Evolutionary conservation across 202 grass and related monocot genomes (phyloP).

Genomic region (Bolboschoenoplectus hybrid): DNA sequence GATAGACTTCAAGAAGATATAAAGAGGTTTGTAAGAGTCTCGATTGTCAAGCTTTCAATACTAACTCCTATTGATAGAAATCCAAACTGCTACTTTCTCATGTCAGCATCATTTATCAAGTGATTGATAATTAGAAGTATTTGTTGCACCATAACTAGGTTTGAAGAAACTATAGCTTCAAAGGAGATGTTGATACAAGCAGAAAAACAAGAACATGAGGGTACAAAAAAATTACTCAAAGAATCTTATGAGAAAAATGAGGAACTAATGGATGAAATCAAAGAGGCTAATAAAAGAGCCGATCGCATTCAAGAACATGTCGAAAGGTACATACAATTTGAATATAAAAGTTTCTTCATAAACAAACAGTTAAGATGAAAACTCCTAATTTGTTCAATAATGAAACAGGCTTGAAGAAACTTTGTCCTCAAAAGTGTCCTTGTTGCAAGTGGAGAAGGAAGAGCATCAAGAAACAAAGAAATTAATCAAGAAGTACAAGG

Average conservation of each 20-base stretch:
- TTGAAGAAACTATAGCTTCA: constrained; percentile 65
- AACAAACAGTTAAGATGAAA: constrained; percentile 32
- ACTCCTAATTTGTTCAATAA: constrained; percentile 42
- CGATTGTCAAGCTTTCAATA: constrained; percentile 17
- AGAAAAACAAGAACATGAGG: constrained; percentile 58
- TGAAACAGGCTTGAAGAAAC: constrained; percentile 64
- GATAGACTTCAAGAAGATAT: constrained; percentile 60
- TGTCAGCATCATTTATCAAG: constrained; percentile 32
- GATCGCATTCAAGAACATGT: constrained; percentile 55
- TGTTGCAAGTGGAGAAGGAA: constrained; percentile 60
- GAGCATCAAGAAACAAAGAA: constrained; percentile 56
- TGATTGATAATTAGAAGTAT: constrained; percentile 39
- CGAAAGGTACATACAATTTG: constrained; percentile 46
- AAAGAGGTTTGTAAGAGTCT: constrained; percentile 53
- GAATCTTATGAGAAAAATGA: constrained; percentile 63
- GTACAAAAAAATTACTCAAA: constrained; percentile 57
- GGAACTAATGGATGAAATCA: constrained; percentile 54
- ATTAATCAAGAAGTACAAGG: constrained; percentile 44
- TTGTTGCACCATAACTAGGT: constrained; percentile 53
- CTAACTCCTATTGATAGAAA: constrained; percentile 33
- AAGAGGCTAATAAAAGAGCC: constrained; percentile 51
- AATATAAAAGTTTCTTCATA: constrained; percentile 39
- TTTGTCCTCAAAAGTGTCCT: constrained; percentile 52
- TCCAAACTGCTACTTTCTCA: background rate
- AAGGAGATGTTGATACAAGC: constrained; percentile 54